Evolutionary conservation across 2,329 filamentous ascomycete species (phyloP), one percentile per base, ranked within the genome.

Genomic region (Ophiostoma australiae): DNA sequence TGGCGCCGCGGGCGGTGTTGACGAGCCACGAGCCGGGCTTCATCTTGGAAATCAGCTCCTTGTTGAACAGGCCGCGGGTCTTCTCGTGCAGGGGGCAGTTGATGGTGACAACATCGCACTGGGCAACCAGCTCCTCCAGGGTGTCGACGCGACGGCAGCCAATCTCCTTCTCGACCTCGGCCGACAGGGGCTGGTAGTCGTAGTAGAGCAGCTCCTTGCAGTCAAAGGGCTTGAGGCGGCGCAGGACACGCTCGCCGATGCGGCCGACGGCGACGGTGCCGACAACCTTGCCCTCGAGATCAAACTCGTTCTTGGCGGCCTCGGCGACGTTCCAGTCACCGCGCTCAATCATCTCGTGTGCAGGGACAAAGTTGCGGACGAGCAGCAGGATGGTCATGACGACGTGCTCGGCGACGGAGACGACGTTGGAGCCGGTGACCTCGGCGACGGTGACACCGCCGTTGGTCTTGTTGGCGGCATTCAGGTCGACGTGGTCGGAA

Each of bases 171-270:
- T 98, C 94, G 77, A 89, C 86, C 85, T 97, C 93, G 73, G 92
- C 79, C 73, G 84, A 86, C 75, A 99, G 87, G 69, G 94, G 93
- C 87, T 99, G 95, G 91, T 99, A 99, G 85, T 99, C 95, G 81
- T 92, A 98, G 91, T 99, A 99, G 75, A 98, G 89, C 69, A 99
- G 89, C 87, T 98, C 94, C 90, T 97, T 97, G 92, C 95, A 99
- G 86, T 97, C 94, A 80, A 99, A 99, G 76, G 94, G 85, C 89
- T 96, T 97, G 78, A 99, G 90, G 76, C 95, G 90, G 82, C 94
- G 91, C 77, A 99, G 89, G 72, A 99, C 95, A 83, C 95, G 94
- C 89, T 98, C 94, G 78, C 95, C 95, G 78, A 99, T 99, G 80
- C 95, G 93, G 81, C 95, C 95, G 74, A 98, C 94, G 78, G 92